Conservation (phyloP, 2,329 filamentous ascomycete genomes). For the Bipolaris gigantea region DNA sequence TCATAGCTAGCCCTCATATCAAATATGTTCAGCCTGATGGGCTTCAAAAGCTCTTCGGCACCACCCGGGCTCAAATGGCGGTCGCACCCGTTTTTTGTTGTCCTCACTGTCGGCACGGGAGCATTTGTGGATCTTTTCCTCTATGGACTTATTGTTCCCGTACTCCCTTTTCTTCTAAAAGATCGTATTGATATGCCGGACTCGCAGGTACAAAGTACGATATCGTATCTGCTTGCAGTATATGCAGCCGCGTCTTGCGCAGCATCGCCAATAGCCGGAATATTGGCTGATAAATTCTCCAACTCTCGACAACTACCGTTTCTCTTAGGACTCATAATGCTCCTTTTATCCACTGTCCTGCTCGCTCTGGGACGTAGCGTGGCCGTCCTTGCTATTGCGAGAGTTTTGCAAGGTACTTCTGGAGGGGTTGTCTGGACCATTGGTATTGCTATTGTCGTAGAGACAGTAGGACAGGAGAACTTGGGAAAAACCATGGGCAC, state of each 20-base stretch:
- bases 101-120: slow-evolving; percentile 58
- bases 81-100: slow-evolving; percentile 62
- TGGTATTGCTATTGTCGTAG: slow-evolving; percentile 60
- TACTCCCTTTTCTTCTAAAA: slow-evolving; percentile 60
- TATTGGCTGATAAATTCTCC: slow-evolving; percentile 56
- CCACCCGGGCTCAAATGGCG: slow-evolving; percentile 53
- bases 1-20: neutral
- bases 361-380: slow-evolving; percentile 56
- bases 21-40: neutral
- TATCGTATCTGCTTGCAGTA: slow-evolving; percentile 57
- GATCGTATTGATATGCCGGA: slow-evolving; percentile 55
- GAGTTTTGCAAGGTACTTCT: slow-evolving; percentile 61
- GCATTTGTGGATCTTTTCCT: slow-evolving; percentile 63
- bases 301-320: slow-evolving; percentile 61
- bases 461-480: slow-evolving; percentile 60
- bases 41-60: slow-evolving; percentile 1
- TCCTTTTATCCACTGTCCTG: slow-evolving; percentile 59
- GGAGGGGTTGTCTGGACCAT: slow-evolving; percentile 63
- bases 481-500: slow-evolving; percentile 65
- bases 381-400: slow-evolving; percentile 54
- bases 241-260: slow-evolving; percentile 59
- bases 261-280: slow-evolving; percentile 56
- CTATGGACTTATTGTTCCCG: slow-evolving; percentile 61
- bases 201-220: slow-evolving; percentile 55
- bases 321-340: slow-evolving; percentile 56